These are phyloP conservation scores for Verticillium dahliae DNA, from an alignment of 2,329 filamentous ascomycete genomes.

Conservation along the genomic window DNA sequence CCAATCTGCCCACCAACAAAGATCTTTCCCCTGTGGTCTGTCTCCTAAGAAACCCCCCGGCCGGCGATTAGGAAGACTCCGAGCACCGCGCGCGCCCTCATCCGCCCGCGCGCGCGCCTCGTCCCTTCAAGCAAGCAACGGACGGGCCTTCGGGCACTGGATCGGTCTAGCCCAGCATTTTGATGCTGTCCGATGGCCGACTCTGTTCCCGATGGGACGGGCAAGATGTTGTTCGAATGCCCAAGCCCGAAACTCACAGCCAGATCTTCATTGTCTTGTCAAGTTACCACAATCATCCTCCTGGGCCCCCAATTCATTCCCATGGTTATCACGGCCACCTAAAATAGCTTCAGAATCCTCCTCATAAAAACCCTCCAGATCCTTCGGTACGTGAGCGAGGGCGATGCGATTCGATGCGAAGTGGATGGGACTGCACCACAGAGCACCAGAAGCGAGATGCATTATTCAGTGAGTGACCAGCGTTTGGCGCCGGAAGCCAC, in stretches of 20 bases:
- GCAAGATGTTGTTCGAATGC: not conserved
- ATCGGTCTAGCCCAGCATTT: not conserved
- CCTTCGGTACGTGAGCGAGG: not conserved
- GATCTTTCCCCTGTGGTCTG: too few species aligned
- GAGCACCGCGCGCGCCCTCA: not conserved
- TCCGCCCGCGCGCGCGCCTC: not conserved
- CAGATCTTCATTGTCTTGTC: not conserved
- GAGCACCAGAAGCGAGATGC: not conserved
- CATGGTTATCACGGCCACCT: too few species aligned
- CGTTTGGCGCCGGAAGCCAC: conserved; percentile 1
- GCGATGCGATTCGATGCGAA: not conserved
- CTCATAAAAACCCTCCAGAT: too few species aligned
- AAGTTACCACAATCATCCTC: not conserved
- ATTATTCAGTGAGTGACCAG: not conserved
- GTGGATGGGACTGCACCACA: not conserved
- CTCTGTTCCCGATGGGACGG: not conserved
- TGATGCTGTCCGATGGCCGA: not conserved
- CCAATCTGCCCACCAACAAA: not conserved
- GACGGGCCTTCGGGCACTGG: not conserved
- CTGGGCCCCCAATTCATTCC: not conserved
- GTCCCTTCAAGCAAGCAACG: not conserved
- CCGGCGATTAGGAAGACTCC: not conserved
- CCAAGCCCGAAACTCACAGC: too few species aligned
- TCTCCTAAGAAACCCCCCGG: not conserved
- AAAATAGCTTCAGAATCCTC: too few species aligned